Percentiles rank a stretch among this genome's conserved stretches.
phyloP scores from a whole-genome alignment of 345 rosid genomes.

The Arabidopsis suecica region DNA sequence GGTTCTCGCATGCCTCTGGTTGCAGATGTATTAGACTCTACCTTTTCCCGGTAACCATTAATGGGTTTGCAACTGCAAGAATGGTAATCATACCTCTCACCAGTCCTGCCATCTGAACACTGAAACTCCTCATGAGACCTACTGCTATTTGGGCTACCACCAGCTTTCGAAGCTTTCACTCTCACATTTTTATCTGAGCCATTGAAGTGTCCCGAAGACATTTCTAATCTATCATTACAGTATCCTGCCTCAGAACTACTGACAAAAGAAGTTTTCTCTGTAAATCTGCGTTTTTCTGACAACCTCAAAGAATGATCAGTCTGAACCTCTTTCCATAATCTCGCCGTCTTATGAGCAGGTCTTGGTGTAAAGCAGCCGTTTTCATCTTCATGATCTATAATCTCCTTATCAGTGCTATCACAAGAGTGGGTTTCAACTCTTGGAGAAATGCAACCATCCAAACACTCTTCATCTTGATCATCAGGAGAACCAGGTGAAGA shows the following conservation, averaged over 20 bases:
- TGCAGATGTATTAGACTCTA: conserved; percentile 58
- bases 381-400: conserved; percentile 55
- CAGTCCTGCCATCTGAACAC: conserved; percentile 49
- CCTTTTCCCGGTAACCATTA: conserved; percentile 60
- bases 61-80: conserved; percentile 69
- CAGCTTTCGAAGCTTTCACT: conserved; percentile 55
- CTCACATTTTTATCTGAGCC: conserved; percentile 57
- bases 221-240: conserved; percentile 59
- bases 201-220: conserved; percentile 54
- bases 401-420: conserved; percentile 47
- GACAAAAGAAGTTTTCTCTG: conserved; percentile 53
- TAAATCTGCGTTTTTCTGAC: conserved; percentile 55
- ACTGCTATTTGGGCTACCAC: conserved; percentile 51
- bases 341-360: conserved; percentile 61
- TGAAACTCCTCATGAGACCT: conserved; percentile 62
- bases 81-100: conserved; percentile 65
- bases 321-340: conserved; percentile 58
- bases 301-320: conserved; percentile 60
- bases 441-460: conserved; percentile 46
- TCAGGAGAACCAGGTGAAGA: conserved; percentile 66
- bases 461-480: conserved; percentile 50
- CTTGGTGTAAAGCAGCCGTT: conserved; percentile 52
- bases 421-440: conserved; percentile 49
- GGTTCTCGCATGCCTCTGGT: conserved; percentile 57
- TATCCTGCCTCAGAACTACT: conserved; percentile 59